phyloP scores from a whole-genome alignment of 2,329 filamentous ascomycete genomes.

The Xylaria sp. region DNA sequence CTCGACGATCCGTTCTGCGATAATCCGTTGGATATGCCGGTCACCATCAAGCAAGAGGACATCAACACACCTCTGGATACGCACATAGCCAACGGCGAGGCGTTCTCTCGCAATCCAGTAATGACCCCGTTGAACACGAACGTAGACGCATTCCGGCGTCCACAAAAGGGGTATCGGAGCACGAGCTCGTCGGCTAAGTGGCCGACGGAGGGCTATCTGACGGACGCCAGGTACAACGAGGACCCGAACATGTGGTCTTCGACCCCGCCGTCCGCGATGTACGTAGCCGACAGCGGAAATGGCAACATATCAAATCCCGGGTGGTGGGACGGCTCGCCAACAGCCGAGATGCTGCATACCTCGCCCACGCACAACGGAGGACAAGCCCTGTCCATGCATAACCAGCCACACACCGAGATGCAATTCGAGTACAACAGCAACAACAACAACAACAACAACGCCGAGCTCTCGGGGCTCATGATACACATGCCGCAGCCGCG shows the following conservation, averaged over 20 bases:
- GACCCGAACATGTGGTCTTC: conserved; percentile 35
- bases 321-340: conserved; percentile 45
- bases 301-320: conserved; percentile 34
- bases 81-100: conserved; percentile 40
- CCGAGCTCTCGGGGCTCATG: conserved; percentile 59
- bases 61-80: conserved; percentile 44
- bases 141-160: conserved; percentile 27
- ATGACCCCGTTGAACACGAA: conserved; percentile 36
- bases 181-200: conserved; percentile 50
- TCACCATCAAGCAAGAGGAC: conserved; percentile 23
- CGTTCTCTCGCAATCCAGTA: conserved; percentile 38
- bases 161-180: conserved; percentile 32
- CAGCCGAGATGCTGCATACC: conserved; percentile 12
- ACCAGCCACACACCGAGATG: conserved; percentile 55
- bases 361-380: conserved; percentile 44
- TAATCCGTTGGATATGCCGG: conserved; percentile 34
- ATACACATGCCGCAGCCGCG: conserved; percentile 65
- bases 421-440: conserved; percentile 53
- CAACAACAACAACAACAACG: conserved; percentile 35
- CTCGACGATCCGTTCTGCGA: conserved; percentile 50
- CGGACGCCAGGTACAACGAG: conserved; percentile 37
- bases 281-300: conserved; percentile 37
- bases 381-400: conserved; percentile 56
- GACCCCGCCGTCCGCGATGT: conserved; percentile 32
- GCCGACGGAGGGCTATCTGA: conserved; percentile 49